Conservation (phyloP, 2,329 filamentous ascomycete genomes). For the Cladobotryum mycophilum region DNA sequence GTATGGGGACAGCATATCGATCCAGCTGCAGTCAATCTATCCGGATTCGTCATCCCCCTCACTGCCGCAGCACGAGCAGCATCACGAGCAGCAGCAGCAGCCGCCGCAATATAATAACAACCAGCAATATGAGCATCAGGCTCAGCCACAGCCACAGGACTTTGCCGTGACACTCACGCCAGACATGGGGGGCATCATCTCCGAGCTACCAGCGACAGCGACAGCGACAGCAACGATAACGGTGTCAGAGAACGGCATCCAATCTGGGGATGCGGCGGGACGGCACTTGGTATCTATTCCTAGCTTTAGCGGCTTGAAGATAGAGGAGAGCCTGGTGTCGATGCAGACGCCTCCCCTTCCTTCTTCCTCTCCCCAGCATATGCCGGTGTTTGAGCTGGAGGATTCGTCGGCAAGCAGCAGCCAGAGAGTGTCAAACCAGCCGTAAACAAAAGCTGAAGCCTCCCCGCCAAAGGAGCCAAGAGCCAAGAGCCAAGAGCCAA, state of each 20-base stretch:
- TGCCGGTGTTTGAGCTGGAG: constrained; percentile 6
- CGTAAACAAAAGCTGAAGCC: background rate
- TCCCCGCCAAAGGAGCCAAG: background rate
- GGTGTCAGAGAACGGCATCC: constrained; percentile 3
- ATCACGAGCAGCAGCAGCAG: background rate
- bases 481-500: background rate
- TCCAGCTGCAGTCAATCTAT: background rate
- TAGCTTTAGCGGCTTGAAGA: background rate
- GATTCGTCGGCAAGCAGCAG: background rate
- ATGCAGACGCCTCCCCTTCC: background rate
- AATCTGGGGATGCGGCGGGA: background rate
- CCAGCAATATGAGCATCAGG: background rate
- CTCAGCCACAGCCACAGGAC: background rate
- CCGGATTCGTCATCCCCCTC: background rate
- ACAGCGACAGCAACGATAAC: background rate
- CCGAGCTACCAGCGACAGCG: constrained; percentile 2
- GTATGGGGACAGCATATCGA: too few species aligned
- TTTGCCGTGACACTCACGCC: background rate
- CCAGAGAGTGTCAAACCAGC: background rate
- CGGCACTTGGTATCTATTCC: background rate
- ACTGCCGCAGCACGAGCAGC: background rate
- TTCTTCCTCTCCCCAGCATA: background rate
- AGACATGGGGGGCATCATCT: constrained; percentile 4
- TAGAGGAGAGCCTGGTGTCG: constrained; percentile 5
- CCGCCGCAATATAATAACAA: too few species aligned